Conservation (phyloP, 306 rosid genomes). For the cucumber (Cucumis sativus) region DNA sequence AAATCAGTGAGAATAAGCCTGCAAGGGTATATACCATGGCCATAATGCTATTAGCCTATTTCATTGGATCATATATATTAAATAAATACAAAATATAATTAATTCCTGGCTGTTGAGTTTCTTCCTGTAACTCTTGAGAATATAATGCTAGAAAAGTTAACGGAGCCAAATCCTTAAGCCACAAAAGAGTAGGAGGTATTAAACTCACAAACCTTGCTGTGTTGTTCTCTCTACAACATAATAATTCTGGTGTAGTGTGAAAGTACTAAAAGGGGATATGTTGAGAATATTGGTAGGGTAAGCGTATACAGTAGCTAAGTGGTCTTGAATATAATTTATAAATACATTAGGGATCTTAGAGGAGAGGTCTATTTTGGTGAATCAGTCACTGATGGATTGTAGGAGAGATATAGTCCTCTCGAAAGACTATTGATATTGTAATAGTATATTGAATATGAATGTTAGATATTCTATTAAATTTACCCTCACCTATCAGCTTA, state of each 20-base stretch:
- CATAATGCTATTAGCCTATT: no score
- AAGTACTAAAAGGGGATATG: background rate
- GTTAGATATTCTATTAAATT: no score
- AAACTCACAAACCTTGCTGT: background rate
- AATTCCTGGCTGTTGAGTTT: background rate
- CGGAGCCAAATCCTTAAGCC: background rate
- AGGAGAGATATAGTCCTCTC: background rate
- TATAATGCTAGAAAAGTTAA: background rate
- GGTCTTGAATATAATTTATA: background rate
- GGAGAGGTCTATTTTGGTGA: background rate
- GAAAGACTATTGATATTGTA: background rate
- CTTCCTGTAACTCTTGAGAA: background rate
- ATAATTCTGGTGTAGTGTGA: background rate
- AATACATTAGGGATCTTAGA: background rate
- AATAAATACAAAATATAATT: background rate
- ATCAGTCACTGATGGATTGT: background rate
- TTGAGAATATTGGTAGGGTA: background rate
- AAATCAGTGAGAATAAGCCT: constrained; percentile 46
- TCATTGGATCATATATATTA: background rate
- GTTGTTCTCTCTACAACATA: background rate
- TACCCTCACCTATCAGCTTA: no score
- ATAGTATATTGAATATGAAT: no score
- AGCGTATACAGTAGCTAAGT: background rate
- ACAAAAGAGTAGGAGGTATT: background rate
- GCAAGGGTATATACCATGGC: constrained; percentile 16